A percentile compares a stretch with the other conserved stretches of the same genome.
Evolutionary conservation across 106 monocot genomes (phyloP).

Genomic region (Chionographis japonica): DNA sequence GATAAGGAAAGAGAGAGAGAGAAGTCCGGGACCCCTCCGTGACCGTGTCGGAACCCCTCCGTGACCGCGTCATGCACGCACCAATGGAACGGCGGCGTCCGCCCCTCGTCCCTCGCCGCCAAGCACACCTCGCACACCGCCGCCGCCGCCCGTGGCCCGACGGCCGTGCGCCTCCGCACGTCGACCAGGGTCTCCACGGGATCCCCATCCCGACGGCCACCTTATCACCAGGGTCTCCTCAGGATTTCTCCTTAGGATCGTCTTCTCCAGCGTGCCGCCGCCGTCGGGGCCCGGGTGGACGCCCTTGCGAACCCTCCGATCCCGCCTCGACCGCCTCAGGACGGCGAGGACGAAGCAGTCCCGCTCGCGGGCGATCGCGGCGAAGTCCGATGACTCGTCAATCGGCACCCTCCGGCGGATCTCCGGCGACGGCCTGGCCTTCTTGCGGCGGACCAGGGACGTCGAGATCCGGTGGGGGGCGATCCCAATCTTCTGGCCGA

Average conservation of each 20-base stretch:
- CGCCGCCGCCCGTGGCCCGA: not conserved
- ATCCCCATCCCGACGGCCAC: constrained; percentile 4
- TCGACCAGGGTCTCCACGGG: constrained; percentile 17
- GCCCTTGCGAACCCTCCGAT: constrained; percentile 1
- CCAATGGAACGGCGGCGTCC: constrained; percentile 36
- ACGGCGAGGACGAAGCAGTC: constrained; percentile 39
- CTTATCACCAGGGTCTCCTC: not conserved
- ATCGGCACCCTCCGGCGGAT: constrained; percentile 28
- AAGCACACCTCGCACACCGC: constrained; percentile 36
- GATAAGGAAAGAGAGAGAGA: too few species aligned
- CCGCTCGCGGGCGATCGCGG: constrained; percentile 26
- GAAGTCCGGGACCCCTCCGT: too few species aligned
- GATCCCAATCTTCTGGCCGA: constrained; percentile 32
- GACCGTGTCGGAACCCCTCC: constrained; percentile 48
- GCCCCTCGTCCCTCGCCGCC: constrained; percentile 16
- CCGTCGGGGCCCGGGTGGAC: not conserved
- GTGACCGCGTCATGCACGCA: constrained; percentile 46
- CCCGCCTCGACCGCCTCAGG: constrained; percentile 13
- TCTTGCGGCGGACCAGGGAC: constrained; percentile 35
- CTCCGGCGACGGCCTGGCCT: constrained; percentile 24
- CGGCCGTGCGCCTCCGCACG: not conserved
- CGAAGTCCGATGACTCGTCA: constrained; percentile 38
- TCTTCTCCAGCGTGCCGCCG: constrained; percentile 24
- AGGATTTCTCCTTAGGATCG: constrained; percentile 32
- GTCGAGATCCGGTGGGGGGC: constrained; percentile 38